A percentile compares a stretch with the other conserved stretches of the same genome.
phyloP scores from a whole-genome alignment of 345 rosid species.

The Syzygium grande region DNA sequence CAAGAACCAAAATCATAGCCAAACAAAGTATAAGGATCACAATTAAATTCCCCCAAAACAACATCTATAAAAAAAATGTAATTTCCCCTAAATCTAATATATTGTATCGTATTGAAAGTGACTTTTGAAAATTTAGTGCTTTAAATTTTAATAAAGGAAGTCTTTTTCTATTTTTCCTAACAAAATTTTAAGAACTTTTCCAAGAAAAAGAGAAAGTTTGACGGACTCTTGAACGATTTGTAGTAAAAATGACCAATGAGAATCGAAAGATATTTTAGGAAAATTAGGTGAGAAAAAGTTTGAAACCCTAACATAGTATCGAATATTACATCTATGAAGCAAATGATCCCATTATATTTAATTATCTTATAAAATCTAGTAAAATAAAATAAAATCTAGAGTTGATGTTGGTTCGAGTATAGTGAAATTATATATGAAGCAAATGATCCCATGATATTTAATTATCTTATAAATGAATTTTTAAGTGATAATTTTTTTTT shows the following conservation, averaged over 20 bases:
- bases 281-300: neutral
- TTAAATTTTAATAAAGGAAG: neutral
- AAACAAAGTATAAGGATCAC: neutral
- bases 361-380: too few relatives aligned
- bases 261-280: neutral
- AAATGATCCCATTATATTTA: too few relatives aligned
- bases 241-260: neutral
- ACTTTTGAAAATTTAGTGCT: neutral
- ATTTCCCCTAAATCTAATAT: neutral
- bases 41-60: neutral
- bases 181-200: neutral
- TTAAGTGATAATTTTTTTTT: too few relatives aligned
- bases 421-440: neutral
- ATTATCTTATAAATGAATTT: neutral
- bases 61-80: neutral
- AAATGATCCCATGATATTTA: neutral
- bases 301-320: neutral
- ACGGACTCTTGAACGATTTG: accelerated
- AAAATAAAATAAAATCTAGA: neutral
- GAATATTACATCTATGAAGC: neutral
- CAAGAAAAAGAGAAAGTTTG: neutral
- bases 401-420: neutral
- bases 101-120: neutral
- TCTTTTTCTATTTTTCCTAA: neutral
- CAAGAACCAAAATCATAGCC: neutral